A percentile compares a stretch with the other conserved stretches of the same genome.
These are phyloP conservation scores for Quercus suber DNA, from an alignment of 306 rosid genomes.

Conservation along the genomic window DNA sequence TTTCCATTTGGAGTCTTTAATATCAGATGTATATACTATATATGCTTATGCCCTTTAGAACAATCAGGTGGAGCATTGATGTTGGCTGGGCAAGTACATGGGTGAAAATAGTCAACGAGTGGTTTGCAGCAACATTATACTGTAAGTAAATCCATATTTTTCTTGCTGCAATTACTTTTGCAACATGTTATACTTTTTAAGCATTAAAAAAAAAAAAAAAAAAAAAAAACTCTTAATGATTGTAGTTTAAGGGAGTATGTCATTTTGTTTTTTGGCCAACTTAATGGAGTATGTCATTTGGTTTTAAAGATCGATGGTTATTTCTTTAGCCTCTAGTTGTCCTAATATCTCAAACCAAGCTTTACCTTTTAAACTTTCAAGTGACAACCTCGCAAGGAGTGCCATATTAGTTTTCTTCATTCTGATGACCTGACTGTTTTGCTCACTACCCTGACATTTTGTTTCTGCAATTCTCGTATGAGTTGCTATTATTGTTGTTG, in stretches of 20 bases:
- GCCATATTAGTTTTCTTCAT: background rate
- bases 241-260: too few relatives aligned
- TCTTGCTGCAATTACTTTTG: background rate
- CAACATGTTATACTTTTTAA: background rate
- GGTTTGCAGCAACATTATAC: conserved; percentile 85
- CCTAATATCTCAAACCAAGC: too few relatives aligned
- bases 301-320: too few relatives aligned
- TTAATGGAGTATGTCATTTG: too few relatives aligned
- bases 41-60: conserved; percentile 8
- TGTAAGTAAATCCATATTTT: conserved; percentile 45
- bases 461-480: background rate
- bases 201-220: background rate
- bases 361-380: background rate
- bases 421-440: background rate
- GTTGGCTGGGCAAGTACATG: conserved; percentile 91
- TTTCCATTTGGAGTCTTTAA: background rate
- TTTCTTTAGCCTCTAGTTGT: too few relatives aligned
- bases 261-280: too few relatives aligned
- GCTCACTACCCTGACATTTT: background rate
- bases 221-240: too few relatives aligned
- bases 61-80: conserved; percentile 89
- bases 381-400: background rate
- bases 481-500: background rate
- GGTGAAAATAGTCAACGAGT: conserved; percentile 75
- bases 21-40: background rate